These are phyloP conservation scores for Davidsoniella australis DNA, from an alignment of 2,329 filamentous ascomycete genomes.

Conservation along the genomic window DNA sequence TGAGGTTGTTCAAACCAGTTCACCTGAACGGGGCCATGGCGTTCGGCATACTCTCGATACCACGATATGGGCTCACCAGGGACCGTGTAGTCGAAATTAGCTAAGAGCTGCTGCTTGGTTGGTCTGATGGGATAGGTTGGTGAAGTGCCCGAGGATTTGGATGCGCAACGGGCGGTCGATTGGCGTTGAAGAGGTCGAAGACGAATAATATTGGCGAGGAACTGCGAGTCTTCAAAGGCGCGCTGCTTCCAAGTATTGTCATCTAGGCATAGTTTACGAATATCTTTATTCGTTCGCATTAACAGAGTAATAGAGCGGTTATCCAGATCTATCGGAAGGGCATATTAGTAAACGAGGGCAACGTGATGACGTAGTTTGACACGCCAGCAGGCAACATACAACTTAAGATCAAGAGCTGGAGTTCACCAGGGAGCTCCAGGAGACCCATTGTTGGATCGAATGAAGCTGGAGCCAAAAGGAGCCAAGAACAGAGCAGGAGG, in stretches of 20 bases:
- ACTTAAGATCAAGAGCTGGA: constrained; percentile 6
- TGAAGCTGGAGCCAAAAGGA: background rate
- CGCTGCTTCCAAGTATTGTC: constrained; percentile 58
- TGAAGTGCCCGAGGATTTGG: background rate
- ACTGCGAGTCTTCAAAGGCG: constrained; percentile 51
- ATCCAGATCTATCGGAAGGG: constrained; percentile 1
- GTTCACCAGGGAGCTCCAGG: constrained; percentile 3
- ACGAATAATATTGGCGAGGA: constrained; percentile 3
- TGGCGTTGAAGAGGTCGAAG: too few relatives aligned
- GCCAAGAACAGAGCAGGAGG: background rate
- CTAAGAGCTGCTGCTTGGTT: constrained; percentile 33
- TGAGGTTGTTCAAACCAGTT: constrained; percentile 59
- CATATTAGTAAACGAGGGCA: background rate
- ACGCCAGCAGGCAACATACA: constrained; percentile 1
- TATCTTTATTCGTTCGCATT: constrained; percentile 15
- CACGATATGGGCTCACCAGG: constrained; percentile 57
- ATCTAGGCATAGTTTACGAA: constrained; percentile 54
- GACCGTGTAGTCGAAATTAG: constrained; percentile 72
- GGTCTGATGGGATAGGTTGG: background rate
- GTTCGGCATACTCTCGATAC: constrained; percentile 79
- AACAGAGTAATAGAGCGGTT: constrained; percentile 1
- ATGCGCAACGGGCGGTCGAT: background rate
- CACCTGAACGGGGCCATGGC: constrained; percentile 55
- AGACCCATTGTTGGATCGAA: constrained; percentile 1
- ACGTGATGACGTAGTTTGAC: background rate